Conservation (phyloP, 2,329 filamentous ascomycete genomes). For the Colletotrichum simmondsii region DNA sequence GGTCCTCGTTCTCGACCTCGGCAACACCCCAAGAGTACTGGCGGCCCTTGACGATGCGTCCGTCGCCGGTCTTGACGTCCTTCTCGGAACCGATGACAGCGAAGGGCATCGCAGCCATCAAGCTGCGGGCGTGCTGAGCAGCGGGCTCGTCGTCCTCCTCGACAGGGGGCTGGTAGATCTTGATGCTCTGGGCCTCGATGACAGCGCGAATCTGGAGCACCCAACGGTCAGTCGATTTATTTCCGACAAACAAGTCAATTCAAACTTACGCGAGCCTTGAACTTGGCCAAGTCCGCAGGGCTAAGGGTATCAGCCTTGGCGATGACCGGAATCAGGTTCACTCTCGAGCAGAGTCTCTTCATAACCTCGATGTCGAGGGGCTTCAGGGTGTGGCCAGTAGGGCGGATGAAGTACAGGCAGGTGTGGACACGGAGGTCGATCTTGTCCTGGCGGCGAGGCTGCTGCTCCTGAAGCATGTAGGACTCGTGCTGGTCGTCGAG, state of each 20-base stretch:
- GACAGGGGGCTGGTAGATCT: slow-evolving; percentile 97
- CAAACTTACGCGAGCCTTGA: slow-evolving; percentile 90
- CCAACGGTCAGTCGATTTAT: slow-evolving; percentile 10
- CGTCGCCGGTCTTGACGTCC: slow-evolving; percentile 96
- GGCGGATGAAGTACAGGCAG: slow-evolving; percentile 98
- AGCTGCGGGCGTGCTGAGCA: slow-evolving; percentile 90
- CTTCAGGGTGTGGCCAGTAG: slow-evolving; percentile 98
- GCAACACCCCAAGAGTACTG: slow-evolving; percentile 99
- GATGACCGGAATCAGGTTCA: slow-evolving; percentile 98
- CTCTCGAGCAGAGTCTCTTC: slow-evolving; percentile 97
- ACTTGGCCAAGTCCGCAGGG: slow-evolving; percentile 88
- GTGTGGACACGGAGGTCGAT: slow-evolving; percentile 99
- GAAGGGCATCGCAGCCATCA: slow-evolving; percentile 98
- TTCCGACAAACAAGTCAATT: slow-evolving; percentile 20
- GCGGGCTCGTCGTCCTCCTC: slow-evolving; percentile 99
- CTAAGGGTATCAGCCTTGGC: slow-evolving; percentile 99
- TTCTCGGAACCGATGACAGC: slow-evolving; percentile 99
- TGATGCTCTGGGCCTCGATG: slow-evolving; percentile 98
- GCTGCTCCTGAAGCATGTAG: slow-evolving; percentile 99
- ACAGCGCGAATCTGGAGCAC: slow-evolving; percentile 83
- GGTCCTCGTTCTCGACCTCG: slow-evolving; percentile 99
- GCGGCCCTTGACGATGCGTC: slow-evolving; percentile 97
- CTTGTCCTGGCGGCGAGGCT: slow-evolving; percentile 97
- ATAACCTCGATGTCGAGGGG: slow-evolving; percentile 99
- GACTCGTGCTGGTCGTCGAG: slow-evolving; percentile 99